Conservation (phyloP, 2,329 filamentous ascomycete species). For the Byssothecium circinans region DNA sequence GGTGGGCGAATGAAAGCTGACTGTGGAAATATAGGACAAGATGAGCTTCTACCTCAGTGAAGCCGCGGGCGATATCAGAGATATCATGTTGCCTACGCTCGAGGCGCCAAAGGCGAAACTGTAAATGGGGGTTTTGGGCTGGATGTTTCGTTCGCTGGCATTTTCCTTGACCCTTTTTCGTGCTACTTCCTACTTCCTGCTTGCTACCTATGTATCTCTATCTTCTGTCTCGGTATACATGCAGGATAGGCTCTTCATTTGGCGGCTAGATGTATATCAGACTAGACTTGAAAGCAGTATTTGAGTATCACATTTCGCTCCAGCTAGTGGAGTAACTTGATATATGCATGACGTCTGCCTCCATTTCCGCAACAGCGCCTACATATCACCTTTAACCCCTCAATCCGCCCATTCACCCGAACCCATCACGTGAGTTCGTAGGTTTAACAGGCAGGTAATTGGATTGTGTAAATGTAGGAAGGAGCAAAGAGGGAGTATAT, state of each 20-base stretch:
- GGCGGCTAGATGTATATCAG: neutral
- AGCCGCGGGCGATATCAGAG: constrained; percentile 85
- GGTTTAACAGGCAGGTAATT: neutral
- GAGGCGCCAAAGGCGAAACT: constrained; percentile 84
- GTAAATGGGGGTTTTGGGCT: constrained; percentile 49
- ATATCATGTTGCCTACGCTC: constrained; percentile 78
- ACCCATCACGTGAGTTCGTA: constrained; percentile 6
- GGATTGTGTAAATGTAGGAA: neutral
- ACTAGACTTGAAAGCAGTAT: neutral
- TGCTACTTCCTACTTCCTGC: too few relatives aligned
- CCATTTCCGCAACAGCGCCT: too few relatives aligned
- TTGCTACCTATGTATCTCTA: too few relatives aligned
- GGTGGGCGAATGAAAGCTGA: too few relatives aligned
- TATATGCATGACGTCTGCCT: too few relatives aligned
- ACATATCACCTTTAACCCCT: constrained; percentile 1
- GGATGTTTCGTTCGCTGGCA: neutral
- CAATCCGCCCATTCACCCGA: constrained; percentile 6
- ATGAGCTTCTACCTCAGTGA: constrained; percentile 98
- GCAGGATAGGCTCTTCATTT: neutral
- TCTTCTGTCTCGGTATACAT: neutral
- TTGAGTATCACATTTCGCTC: neutral
- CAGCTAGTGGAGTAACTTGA: too few relatives aligned
- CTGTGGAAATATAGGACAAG: too few relatives aligned
- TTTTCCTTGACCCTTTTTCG: too few relatives aligned
- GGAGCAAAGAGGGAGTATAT: constrained; percentile 18